These are phyloP conservation scores for Penicillium flavigenum DNA, from an alignment of 495 filamentous ascomycete genomes.

Conservation along the genomic window DNA sequence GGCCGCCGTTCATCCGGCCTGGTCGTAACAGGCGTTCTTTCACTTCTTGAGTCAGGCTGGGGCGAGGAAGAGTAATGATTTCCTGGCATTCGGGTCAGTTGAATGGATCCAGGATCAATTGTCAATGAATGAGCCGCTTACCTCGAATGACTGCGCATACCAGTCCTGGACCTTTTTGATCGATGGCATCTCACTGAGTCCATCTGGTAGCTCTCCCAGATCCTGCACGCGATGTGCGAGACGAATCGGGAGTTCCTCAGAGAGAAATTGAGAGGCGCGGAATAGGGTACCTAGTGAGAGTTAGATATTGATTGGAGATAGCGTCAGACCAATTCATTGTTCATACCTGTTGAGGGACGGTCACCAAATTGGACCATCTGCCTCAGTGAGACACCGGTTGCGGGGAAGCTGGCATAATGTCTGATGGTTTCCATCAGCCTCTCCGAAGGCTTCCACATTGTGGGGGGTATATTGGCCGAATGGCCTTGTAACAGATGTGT, in stretches of 20 bases:
- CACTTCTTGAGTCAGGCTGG: conserved; percentile 72
- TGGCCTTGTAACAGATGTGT: conserved; percentile 24
- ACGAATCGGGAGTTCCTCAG: conserved; percentile 95
- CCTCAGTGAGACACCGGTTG: conserved; percentile 91
- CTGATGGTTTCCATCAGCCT: conserved; percentile 97
- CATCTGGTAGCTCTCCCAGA: conserved; percentile 88
- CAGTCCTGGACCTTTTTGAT: conserved; percentile 93
- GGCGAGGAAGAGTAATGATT: conserved; percentile 80
- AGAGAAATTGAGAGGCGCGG: conserved; percentile 95
- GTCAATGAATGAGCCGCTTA: conserved; percentile 40
- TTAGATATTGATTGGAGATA: background rate
- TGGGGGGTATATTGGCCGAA: conserved; percentile 35
- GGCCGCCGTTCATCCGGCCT: conserved; percentile 57
- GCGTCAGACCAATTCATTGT: conserved; percentile 22
- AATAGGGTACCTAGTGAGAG: conserved; percentile 78
- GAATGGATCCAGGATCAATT: conserved; percentile 11
- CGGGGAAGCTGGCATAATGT: conserved; percentile 95
- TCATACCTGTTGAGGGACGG: conserved; percentile 77
- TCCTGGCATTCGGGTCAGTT: conserved; percentile 55
- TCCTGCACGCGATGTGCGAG: conserved; percentile 95
- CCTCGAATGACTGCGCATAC: conserved; percentile 99
- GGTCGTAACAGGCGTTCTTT: conserved; percentile 76
- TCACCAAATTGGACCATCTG: conserved; percentile 99
- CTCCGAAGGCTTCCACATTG: conserved; percentile 88
- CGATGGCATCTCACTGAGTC: conserved; percentile 96